Base-by-base conservation (phyloP, 306 rosid genomes). In the Alnus glutinosa region DNA sequence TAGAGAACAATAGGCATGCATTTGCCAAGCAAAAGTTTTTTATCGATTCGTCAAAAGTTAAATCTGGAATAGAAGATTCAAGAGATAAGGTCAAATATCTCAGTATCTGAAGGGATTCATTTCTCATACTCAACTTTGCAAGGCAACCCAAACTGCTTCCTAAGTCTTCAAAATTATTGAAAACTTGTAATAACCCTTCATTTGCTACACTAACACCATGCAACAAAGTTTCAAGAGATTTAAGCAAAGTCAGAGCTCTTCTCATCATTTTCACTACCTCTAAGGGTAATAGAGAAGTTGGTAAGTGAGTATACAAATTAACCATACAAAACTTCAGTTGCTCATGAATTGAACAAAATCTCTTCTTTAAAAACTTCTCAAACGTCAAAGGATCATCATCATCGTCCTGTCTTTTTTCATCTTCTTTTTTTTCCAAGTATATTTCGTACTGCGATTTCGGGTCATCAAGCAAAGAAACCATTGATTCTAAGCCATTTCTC, bases 261-360 rank as follows among this genome's bases (percentile, higher is more conserved):
- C 0, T 28, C 66, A 59, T 59, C 14, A 36, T 61, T 58, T 51
- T 51, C 49, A 54, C 81, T 9, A 16, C 76, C 51, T 58, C 69
- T 0, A 76, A 54, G 7, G 88, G 73, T 55, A 89, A 59, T 13
- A 79, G 44, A 72, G 84, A 78, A 32, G 92, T 86, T 50, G 92
- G 97, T n/a, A 89, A 11, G 68, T 91, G 90, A 0, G 86, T 88
- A 28, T 32, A 86, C 73, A 89, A 70, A 73, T 39, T 73, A 50
- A 58, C 44, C 77, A 77, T 69, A 46, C 30, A 68, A 16, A 6
- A 9, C 23, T 50, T 50, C 7, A 91, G 82, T 50, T 69, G 62
- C 50, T 42, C 70, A 19, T 15, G 44, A 9, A 83, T 48, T 55
- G 7, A 55, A 42, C 36, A 14, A 23, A 86, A 83, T 4, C 12